Base-by-base conservation (phyloP, 169 alveolate genomes). In the Cryptosporidium viatorum region DNA sequence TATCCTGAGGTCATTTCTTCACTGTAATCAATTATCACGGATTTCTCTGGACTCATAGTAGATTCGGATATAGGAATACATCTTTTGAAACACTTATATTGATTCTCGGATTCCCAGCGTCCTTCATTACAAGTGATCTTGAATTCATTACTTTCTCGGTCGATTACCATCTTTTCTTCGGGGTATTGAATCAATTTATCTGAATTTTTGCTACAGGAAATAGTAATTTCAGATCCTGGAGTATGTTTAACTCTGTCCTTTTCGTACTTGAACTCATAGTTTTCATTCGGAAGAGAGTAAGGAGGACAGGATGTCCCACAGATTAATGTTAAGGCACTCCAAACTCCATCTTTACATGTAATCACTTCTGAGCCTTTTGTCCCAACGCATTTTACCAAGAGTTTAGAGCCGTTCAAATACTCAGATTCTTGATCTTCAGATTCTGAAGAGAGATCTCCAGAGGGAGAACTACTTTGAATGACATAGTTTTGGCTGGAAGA, bases 241-340 rank as follows among this genome's bases (percentile, higher is more conserved):
- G 73, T 43, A 60, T 80, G 62, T n/a, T 80, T 65, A 26, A 60
- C 48, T 35, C 55, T 26, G 37, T 62, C 75, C 0, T 62, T 39
- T 10, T 80, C 89, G 16, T 69, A 65, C 26, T 62, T 62, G 18
- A 80, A 65, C 8, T 16, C 26, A 10, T 80, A 62, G 31, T 50
- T 80, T 18, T 80, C 89, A 62, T 45, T 80, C 3, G 74, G 74
- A 7, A 80, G 68, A 9, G 51, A 41, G 51, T 52, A 69, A n/a
- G 94, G 94, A 7, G 93, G 92, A 21, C 94, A 92, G 7, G 86
- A 26, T 18, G 94, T 84, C 0, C 93, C 93, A 62, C 94, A 92
- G 5, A 73, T 84, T 43, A 92, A 86, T n/a, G 31, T 70, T 37
- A 92, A 55, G 14, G 92, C 84, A 43, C 86, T 92, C 94, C 94